These are phyloP conservation scores for Fusarium sp. DNA, from an alignment of 2,329 filamentous ascomycete species.

Conservation along the genomic window DNA sequence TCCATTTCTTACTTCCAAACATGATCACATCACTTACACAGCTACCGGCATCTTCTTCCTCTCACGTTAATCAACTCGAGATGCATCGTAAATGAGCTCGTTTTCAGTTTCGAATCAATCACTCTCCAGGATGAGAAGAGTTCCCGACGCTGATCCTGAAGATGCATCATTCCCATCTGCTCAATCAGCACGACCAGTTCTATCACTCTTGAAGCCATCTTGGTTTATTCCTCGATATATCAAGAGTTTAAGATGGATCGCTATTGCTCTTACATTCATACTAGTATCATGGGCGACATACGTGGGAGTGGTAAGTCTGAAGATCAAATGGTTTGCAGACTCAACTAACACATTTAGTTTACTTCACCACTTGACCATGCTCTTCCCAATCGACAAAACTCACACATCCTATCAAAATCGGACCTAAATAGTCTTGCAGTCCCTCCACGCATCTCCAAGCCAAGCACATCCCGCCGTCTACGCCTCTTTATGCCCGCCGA, in stretches of 20 bases:
- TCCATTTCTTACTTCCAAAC: not conserved
- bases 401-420: constrained; percentile 10
- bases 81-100: constrained; percentile 37
- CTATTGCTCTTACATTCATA: not conserved
- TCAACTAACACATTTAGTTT: constrained; percentile 32
- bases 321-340: fast-evolving
- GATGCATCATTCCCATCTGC: constrained; percentile 29
- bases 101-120: constrained; percentile 26
- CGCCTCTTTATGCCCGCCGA: constrained; percentile 58
- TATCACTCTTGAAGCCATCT: constrained; percentile 11
- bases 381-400: not conserved
- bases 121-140: constrained; percentile 36
- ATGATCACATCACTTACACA: not conserved
- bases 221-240: not conserved
- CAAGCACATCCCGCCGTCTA: constrained; percentile 45
- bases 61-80: not conserved
- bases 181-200: constrained; percentile 6
- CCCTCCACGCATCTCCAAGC: constrained; percentile 1
- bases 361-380: not conserved
- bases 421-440: constrained; percentile 27
- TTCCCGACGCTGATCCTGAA: constrained; percentile 15
- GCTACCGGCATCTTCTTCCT: not conserved
- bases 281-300: constrained; percentile 29
- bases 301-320: not conserved
- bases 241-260: constrained; percentile 17